These are phyloP conservation scores for Favolaschia claudopus DNA, from an alignment of 768 basidiomycete genomes.

Conservation along the genomic window DNA sequence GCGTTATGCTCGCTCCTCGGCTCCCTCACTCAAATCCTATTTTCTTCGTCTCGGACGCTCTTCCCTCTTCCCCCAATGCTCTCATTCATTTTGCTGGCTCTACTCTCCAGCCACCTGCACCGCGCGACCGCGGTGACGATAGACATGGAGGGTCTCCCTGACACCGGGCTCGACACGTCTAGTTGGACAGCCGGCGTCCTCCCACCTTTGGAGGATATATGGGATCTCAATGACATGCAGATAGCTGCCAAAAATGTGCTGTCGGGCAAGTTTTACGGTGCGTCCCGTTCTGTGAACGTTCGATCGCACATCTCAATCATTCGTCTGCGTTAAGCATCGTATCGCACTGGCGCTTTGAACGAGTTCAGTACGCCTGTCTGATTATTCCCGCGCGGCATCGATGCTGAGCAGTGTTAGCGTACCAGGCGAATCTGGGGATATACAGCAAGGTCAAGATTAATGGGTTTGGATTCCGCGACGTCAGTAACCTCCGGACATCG, in stretches of 20 bases:
- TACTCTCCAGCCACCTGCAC: constrained; percentile 1
- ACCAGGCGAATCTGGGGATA: constrained; percentile 35
- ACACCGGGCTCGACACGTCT: constrained; percentile 35
- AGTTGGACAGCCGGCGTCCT: constrained; percentile 30
- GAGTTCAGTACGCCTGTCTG: constrained; percentile 26
- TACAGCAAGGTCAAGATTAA: constrained; percentile 32
- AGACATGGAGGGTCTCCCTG: constrained; percentile 37
- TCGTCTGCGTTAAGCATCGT: constrained; percentile 27
- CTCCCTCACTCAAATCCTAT: not conserved
- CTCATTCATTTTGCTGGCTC: constrained; percentile 4
- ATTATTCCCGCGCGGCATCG: not conserved
- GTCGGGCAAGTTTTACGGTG: constrained; percentile 27
- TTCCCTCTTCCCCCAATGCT: constrained; percentile 1
- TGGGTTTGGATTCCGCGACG: constrained; percentile 33
- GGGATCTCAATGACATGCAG: constrained; percentile 34
- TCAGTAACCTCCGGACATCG: constrained; percentile 29
- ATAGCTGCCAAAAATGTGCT: constrained; percentile 36
- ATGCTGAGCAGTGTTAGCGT: constrained; percentile 9
- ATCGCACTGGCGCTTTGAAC: constrained; percentile 32
- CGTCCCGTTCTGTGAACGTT: not conserved
- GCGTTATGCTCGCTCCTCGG: too few relatives aligned
- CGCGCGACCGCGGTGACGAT: constrained; percentile 22
- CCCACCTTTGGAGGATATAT: constrained; percentile 33
- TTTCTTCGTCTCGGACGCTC: too few relatives aligned
- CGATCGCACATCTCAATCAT: not conserved